These are phyloP conservation scores for Salix viminalis DNA, from an alignment of 345 rosid genomes.

Conservation along the genomic window DNA sequence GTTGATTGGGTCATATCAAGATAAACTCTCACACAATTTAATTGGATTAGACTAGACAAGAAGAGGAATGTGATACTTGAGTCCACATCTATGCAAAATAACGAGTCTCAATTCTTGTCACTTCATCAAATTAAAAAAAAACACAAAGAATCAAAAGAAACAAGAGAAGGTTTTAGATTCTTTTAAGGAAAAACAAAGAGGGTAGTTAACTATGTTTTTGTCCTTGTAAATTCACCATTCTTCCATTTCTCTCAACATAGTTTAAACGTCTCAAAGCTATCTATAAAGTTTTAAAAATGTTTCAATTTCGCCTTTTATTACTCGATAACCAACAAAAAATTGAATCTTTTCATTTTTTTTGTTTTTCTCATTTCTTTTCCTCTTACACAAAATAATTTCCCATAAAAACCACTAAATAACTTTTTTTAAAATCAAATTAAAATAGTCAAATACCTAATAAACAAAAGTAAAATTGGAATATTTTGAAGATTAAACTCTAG, in stretches of 20 bases:
- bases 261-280: not conserved
- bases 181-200: not conserved
- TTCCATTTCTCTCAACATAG: not conserved
- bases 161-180: not conserved
- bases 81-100: not conserved
- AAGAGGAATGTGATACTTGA: not conserved
- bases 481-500: no score
- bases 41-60: not conserved
- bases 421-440: no score
- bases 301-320: not conserved
- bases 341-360: not conserved
- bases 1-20: rapidly evolving
- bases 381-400: not conserved
- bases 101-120: not conserved
- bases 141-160: not conserved
- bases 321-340: no score
- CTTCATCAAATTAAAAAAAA: not conserved
- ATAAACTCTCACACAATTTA: no score
- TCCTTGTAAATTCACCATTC: not conserved
- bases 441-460: no score
- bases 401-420: not conserved
- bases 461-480: not conserved
- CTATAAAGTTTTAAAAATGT: not conserved
- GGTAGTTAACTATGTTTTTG: not conserved
- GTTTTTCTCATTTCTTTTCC: not conserved